phyloP scores from a whole-genome alignment of 805 yeast species.

The Saccharomyces eubayanus region DNA sequence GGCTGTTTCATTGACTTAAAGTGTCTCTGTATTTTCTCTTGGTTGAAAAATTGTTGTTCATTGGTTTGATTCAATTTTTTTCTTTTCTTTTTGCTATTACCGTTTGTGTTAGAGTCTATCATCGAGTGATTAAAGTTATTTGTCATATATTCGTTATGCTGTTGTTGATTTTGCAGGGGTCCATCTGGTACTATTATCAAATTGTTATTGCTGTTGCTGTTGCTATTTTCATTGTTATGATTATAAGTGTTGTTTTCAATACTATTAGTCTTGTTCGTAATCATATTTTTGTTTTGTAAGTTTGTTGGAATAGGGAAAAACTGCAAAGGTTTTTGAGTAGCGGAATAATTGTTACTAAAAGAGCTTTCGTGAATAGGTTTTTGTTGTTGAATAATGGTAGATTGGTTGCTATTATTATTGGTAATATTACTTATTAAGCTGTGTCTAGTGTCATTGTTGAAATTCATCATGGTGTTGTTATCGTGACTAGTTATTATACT shows the following conservation, averaged over 20 bases:
- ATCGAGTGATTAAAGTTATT: background rate
- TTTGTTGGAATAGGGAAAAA: slow-evolving; percentile 26
- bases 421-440: background rate
- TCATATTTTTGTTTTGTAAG: slow-evolving; percentile 6
- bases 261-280: slow-evolving; percentile 6
- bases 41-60: background rate
- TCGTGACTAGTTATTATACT: background rate
- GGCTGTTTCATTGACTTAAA: slow-evolving; percentile 16
- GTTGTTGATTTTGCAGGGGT: background rate
- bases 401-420: background rate
- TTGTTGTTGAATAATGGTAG: background rate
- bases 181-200: background rate
- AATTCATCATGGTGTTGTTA: background rate
- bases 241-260: slow-evolving; percentile 5
- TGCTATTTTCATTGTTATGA: slow-evolving; percentile 27
- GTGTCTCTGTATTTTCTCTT: slow-evolving; percentile 27
- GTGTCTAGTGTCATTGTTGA: background rate
- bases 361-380: background rate
- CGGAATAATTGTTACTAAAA: slow-evolving; percentile 10
- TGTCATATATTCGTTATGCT: background rate
- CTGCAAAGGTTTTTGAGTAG: slow-evolving; percentile 31
- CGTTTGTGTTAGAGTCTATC: background rate
- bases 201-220: background rate
- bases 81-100: background rate
- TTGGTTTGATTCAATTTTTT: background rate